phyloP scores from a whole-genome alignment of 208 protist species.

The Balamuthia mandrillaris region DNA sequence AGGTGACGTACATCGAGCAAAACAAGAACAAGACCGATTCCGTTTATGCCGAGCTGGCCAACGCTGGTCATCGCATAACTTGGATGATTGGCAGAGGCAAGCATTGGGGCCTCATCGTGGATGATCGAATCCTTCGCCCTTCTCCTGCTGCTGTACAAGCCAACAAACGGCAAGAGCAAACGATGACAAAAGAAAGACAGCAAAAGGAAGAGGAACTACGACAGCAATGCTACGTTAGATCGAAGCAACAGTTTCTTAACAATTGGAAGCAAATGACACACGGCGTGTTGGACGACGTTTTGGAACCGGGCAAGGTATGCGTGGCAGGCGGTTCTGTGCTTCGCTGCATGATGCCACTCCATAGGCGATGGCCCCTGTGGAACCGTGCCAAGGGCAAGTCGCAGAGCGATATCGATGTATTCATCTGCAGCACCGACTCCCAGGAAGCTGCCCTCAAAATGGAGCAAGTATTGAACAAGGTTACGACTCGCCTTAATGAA shows the following conservation, averaged over 20 bases:
- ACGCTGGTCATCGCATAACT: conserved; percentile 11
- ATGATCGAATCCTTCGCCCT: not conserved
- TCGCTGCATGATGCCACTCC: not conserved
- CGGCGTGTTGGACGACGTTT: conserved; percentile 15
- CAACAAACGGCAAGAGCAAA: not conserved
- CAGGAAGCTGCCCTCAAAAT: not conserved
- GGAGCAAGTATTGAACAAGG: not conserved
- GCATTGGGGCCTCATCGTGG: conserved; percentile 29
- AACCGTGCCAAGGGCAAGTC: too few relatives aligned
- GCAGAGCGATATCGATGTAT: conserved; percentile 32
- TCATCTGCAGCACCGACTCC: not conserved
- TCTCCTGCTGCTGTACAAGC: not conserved
- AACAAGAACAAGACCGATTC: conserved; percentile 46
- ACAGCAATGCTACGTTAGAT: not conserved
- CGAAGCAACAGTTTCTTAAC: not conserved
- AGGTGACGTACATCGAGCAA: conserved; percentile 36
- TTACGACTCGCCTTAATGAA: not conserved
- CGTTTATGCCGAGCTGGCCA: conserved; percentile 30
- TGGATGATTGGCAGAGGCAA: conserved; percentile 25
- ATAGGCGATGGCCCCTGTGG: too few relatives aligned
- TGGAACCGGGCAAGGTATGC: conserved; percentile 31
- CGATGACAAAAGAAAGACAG: not conserved
- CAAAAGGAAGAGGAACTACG: not conserved
- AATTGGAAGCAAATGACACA: conserved; percentile 1
- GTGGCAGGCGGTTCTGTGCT: conserved; percentile 30